phyloP scores from a whole-genome alignment of 1,139 yeast genomes.

The Magnusiomyces sp. region DNA sequence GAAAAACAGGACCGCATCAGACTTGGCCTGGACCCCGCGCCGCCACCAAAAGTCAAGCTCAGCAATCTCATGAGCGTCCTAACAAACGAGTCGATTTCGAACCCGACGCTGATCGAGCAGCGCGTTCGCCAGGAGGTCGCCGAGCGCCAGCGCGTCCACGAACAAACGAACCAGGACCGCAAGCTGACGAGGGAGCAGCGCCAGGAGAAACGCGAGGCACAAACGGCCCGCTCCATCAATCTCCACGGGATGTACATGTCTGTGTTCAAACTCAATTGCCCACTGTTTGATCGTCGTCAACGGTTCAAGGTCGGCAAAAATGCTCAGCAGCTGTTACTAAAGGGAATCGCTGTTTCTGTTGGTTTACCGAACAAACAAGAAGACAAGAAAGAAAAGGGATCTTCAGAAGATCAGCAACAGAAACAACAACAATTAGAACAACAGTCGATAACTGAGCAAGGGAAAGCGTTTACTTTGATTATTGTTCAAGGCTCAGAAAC shows the following conservation, averaged over 20 bases:
- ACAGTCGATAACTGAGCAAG: background rate
- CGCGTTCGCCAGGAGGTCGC: conserved; percentile 62
- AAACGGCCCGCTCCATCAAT: conserved; percentile 41
- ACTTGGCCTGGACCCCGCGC: conserved; percentile 79
- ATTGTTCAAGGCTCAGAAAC: conserved; percentile 68
- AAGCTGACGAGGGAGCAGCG: conserved; percentile 52
- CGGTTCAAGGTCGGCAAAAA: conserved; percentile 67
- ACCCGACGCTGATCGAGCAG: conserved; percentile 82
- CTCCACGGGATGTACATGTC: conserved; percentile 49
- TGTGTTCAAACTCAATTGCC: conserved; percentile 47
- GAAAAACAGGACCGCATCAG: conserved; percentile 71
- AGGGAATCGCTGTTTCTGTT: conserved; percentile 44
- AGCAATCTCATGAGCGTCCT: conserved; percentile 77
- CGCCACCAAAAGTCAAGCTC: conserved; percentile 79
- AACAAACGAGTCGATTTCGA: conserved; percentile 79
- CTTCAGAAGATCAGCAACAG: no score
- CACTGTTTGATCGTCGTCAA: conserved; percentile 56
- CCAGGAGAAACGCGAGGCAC: conserved; percentile 38
- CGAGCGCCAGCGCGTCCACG: conserved; percentile 54
- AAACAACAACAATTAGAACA: no score
- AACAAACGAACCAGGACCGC: conserved; percentile 51
- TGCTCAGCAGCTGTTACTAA: conserved; percentile 61
- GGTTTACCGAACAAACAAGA: background rate
- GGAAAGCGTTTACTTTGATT: conserved; percentile 45
- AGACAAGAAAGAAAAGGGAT: no score